Base-by-base conservation (phyloP, 2,329 filamentous ascomycete species). In the Xylariales sp. region DNA sequence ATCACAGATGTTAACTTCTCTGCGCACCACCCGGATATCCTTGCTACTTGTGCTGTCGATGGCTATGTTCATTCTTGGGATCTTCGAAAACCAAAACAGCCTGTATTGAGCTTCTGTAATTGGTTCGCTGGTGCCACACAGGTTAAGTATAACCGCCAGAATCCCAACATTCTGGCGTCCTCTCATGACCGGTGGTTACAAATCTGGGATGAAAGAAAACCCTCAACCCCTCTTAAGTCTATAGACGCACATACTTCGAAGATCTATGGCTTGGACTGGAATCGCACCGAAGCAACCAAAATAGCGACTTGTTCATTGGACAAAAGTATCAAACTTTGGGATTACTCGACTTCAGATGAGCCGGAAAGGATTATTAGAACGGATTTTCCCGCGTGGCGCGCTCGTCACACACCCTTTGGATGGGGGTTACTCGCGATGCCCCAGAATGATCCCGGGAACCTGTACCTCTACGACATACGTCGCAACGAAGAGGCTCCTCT, bases 1-100 rank as follows among this genome's bases (percentile, higher is more conserved):
- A 97, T 97, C 73, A 97, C 94, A 7, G 94, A 97, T 78, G 94
- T 97, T 79, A 97, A 97, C 79, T 97, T 97, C 79, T 97, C 93
- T 0, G 94, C 94, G 5, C 93, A 97, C 73, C 92, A 97, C 76
- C 93, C 94, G 0, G 94, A 97, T 76, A 84, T 94, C 50, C 87
- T 97, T 16, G 93, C 94, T 9, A 97, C 95, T 0, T 97, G 94
- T 78, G 92, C 93, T 3, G 93, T 97, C 36, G 94, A 97, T 79
- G 96, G 94, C 58, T 97, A 94, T 75, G 92, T 97, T 8, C 93
- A 97, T 78, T 93, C 90, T 75, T 97, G 95, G 93, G 94, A 97
- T 80, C 82, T 97, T 53, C 88, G 94, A 43, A 86, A 87, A 58
- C 90, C 93, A 0, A 85, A 86, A 49, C 88, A 91, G 71, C 93